Evolutionary conservation across 2,329 filamentous ascomycete genomes (phyloP).

Genomic region (Rutstroemia sp.): DNA sequence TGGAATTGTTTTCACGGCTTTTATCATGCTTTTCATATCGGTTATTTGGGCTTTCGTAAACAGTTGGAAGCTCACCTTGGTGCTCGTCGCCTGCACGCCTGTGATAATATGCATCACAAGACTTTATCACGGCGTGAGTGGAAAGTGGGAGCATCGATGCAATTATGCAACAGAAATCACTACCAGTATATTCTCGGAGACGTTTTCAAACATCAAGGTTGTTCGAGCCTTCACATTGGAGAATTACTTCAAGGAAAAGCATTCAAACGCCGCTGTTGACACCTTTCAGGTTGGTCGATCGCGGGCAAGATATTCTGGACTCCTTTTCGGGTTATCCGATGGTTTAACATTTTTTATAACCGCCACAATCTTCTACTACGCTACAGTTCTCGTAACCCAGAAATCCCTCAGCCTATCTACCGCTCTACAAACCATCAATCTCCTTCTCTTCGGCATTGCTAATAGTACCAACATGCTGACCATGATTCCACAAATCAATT

Average conservation of each 20-base stretch:
- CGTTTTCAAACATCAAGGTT: slow-evolving; percentile 70
- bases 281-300: slow-evolving; percentile 56
- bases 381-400: slow-evolving; percentile 52
- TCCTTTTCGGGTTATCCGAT: slow-evolving; percentile 73
- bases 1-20: slow-evolving; percentile 59
- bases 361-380: slow-evolving; percentile 80
- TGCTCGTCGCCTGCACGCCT: slow-evolving; percentile 62
- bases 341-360: slow-evolving; percentile 63
- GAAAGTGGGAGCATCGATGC: slow-evolving; percentile 63
- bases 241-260: slow-evolving; percentile 58
- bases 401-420: slow-evolving; percentile 43
- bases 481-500: slow-evolving; percentile 73
- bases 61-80: slow-evolving; percentile 75
- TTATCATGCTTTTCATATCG: slow-evolving; percentile 60
- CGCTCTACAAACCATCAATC: slow-evolving; percentile 68
- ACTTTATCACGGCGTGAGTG: slow-evolving; percentile 56
- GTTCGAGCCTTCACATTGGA: slow-evolving; percentile 72
- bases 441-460: slow-evolving; percentile 77
- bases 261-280: slow-evolving; percentile 41
- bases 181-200: slow-evolving; percentile 62
- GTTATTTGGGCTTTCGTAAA: slow-evolving; percentile 66
- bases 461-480: slow-evolving; percentile 63
- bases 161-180: slow-evolving; percentile 55
- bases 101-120: slow-evolving; percentile 60
- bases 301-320: slow-evolving; percentile 59